phyloP scores from a whole-genome alignment of 169 alveolate species.

The Eimeria necatrix region DNA sequence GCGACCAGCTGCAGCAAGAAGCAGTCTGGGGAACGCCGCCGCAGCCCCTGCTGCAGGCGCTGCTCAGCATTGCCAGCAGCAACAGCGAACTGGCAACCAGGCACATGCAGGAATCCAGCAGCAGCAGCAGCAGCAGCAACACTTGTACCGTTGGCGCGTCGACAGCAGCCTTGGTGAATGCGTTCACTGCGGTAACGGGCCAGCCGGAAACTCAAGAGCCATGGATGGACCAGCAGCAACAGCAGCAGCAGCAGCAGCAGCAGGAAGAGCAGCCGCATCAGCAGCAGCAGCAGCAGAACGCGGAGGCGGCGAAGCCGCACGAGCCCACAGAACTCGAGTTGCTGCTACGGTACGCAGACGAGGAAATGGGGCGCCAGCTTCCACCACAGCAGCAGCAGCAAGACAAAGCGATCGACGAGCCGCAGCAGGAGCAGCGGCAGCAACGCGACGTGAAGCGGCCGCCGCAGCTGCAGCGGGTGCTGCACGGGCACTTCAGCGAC shows the following conservation, averaged over 20 bases:
- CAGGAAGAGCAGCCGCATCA: constrained; percentile 24
- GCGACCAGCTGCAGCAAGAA: constrained; percentile 7
- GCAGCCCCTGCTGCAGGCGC: constrained; percentile 8
- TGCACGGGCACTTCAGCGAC: constrained; percentile 69
- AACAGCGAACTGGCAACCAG: background rate
- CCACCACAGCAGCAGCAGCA: constrained; percentile 56
- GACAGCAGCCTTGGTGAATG: background rate
- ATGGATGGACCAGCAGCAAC: constrained; percentile 5
- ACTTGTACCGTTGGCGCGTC: background rate
- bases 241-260: constrained; percentile 46
- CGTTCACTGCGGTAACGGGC: background rate
- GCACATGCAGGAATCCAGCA: background rate
- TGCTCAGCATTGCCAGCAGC: constrained; percentile 4
- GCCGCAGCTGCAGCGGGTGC: constrained; percentile 45
- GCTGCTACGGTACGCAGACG: constrained; percentile 26
- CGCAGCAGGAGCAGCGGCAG: constrained; percentile 33
- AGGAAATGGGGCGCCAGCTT: background rate
- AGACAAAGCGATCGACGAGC: background rate
- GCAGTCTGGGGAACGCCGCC: background rate
- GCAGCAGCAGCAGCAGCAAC: constrained; percentile 34
- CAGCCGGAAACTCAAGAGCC: background rate
- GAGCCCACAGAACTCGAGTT: constrained; percentile 6
- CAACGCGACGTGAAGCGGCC: background rate
- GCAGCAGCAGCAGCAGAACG: constrained; percentile 17
- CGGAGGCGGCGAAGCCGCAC: background rate